These are phyloP conservation scores for Brettanomyces sp. DNA, from an alignment of 805 yeast species.

Conservation along the genomic window DNA sequence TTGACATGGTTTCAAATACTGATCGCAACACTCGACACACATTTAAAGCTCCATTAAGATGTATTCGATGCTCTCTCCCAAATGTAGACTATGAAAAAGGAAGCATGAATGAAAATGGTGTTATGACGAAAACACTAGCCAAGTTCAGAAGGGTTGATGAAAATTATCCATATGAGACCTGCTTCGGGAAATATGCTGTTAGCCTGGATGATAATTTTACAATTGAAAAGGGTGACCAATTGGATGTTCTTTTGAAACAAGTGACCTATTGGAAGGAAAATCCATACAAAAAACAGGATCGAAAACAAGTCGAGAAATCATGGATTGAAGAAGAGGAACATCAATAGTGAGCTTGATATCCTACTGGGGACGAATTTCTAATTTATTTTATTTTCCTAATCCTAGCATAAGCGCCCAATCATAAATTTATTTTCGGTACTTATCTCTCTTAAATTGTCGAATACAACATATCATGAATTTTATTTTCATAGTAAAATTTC, in stretches of 20 bases:
- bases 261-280: constrained; percentile 2
- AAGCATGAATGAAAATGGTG: constrained; percentile 12
- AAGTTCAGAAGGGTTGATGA: constrained; percentile 23
- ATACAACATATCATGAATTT: too few relatives aligned
- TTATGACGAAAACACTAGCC: constrained; percentile 16
- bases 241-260: constrained; percentile 14
- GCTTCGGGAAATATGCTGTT: constrained; percentile 21
- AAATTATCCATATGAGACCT: constrained; percentile 14
- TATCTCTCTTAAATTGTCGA: too few relatives aligned
- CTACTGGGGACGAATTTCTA: too few relatives aligned
- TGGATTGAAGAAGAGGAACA: too few relatives aligned
- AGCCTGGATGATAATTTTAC: constrained; percentile 14
- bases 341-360: too few relatives aligned
- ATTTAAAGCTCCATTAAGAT: constrained; percentile 19
- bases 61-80: constrained; percentile 22
- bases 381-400: too few relatives aligned
- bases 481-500: too few relatives aligned
- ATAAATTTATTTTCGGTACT: too few relatives aligned
- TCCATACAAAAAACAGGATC: neutral
- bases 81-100: constrained; percentile 18
- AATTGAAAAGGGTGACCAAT: constrained; percentile 16
- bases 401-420: too few relatives aligned
- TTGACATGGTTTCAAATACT: constrained; percentile 10
- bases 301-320: too few relatives aligned
- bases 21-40: constrained; percentile 3